Base-by-base conservation (phyloP, 2,329 filamentous ascomycete species). In the Emmonsiellopsis sp. region DNA sequence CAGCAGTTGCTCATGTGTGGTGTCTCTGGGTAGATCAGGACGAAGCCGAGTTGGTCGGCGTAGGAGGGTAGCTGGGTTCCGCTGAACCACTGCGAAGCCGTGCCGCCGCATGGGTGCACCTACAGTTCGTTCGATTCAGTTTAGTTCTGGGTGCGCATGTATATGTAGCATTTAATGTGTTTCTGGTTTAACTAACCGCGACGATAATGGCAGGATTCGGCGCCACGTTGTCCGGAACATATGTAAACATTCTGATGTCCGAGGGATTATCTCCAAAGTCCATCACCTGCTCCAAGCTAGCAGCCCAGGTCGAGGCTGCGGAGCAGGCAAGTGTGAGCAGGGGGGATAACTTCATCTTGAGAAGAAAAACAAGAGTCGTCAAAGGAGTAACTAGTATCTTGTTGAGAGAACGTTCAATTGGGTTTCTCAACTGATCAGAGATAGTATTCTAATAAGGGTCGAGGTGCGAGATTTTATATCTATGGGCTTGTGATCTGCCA, bases 11-110 rank as follows among this genome's bases (percentile, higher is more conserved):
- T 76, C 20, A 64, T 65, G 57, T 76, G 73, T 0, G 76, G 75
- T 2, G 73, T 73, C 57, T 73, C 70, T 1, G 78, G 78, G 65
- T 79, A 82, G 62, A 82, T 77, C 55, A 78, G 71, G 54, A 84
- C 47, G 32, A 52, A 46, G 16, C 50, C 50, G 26, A 30, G 15
- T 37, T 52, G 15, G 26, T 79, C 74, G 5, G 80, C 76, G 7
- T 80, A 67, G 1, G 68, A 67, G 26, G 76, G 74, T 63, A 78
- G 83, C n/a, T 76, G 74, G 10, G 76, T 78, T 26, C 71, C 72
- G 4, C 63, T 63, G 64, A 75, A 78, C 57, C 73, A 75, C 1
- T 72, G 72, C 41, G 40, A 20, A 15, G 50, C 50, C 5, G 50
- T 47, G 26, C 50, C 50, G 26, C 69, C 72, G 64, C 80, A 83